A percentile compares a stretch with the other conserved stretches of the same genome.
These are phyloP conservation scores for Letharia columbiana DNA, from an alignment of 495 filamentous ascomycete species.

Conservation along the genomic window DNA sequence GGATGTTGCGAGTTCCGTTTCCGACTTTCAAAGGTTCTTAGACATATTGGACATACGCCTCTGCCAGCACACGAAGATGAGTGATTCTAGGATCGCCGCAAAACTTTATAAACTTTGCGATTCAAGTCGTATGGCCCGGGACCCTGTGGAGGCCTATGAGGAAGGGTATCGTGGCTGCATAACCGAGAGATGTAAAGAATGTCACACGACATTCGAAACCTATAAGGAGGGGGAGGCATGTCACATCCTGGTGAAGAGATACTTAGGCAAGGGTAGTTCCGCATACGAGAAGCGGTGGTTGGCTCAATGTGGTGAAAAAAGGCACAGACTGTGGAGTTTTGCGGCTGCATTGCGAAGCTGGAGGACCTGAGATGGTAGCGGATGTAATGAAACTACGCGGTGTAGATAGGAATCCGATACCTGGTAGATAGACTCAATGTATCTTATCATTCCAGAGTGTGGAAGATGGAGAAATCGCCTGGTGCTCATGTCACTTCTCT, in stretches of 20 bases:
- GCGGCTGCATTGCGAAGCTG: background rate
- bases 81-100: background rate
- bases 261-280: background rate
- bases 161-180: background rate
- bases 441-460: background rate
- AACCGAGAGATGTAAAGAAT: background rate
- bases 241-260: background rate
- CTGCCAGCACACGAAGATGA: background rate
- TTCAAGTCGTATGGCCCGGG: background rate
- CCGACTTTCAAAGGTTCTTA: background rate
- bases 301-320: conserved; percentile 1
- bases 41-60: background rate
- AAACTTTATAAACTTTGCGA: background rate
- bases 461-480: background rate
- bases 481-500: background rate
- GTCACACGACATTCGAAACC: background rate
- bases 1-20: background rate
- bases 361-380: background rate
- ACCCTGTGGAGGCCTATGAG: background rate
- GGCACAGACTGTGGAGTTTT: background rate
- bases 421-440: background rate
- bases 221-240: background rate
- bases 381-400: background rate
- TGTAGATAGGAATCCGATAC: background rate
- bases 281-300: background rate